These are phyloP conservation scores for Eutrema yunnanense DNA, from an alignment of 345 rosid species.

Conservation along the genomic window DNA sequence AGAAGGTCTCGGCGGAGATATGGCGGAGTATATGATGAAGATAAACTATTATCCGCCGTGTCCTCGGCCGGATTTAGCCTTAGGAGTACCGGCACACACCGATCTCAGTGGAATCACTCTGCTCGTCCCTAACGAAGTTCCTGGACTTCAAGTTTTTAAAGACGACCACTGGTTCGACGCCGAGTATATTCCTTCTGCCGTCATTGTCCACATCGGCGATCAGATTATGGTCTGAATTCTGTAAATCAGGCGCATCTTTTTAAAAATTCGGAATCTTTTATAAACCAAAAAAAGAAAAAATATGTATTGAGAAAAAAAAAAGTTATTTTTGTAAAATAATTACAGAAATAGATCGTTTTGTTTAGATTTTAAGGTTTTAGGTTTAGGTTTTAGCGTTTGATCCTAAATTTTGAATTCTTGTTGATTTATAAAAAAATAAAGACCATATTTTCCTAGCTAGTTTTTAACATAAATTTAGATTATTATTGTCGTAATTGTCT, in stretches of 20 bases:
- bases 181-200: constrained; percentile 62
- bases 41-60: constrained; percentile 90
- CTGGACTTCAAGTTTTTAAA: constrained; percentile 74
- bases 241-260: not conserved
- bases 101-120: constrained; percentile 72
- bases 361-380: too few relatives aligned
- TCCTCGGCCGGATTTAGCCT: constrained; percentile 76
- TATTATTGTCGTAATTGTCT: not conserved
- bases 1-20: constrained; percentile 60
- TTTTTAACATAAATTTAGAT: not conserved
- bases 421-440: not conserved
- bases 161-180: constrained; percentile 70
- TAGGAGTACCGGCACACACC: constrained; percentile 79
- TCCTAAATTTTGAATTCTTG: not conserved
- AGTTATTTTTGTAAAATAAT: not conserved
- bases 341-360: not conserved
- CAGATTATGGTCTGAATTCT: constrained; percentile 52
- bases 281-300: too few relatives aligned
- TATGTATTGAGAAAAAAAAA: too few relatives aligned
- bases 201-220: constrained; percentile 78
- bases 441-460: not conserved
- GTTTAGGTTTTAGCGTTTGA: not conserved
- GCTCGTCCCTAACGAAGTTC: constrained; percentile 76
- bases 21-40: constrained; percentile 58
- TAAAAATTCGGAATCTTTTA: not conserved